Percentiles rank a stretch among this genome's conserved stretches.
These are phyloP conservation scores for Dioscorea cayenensis DNA, from an alignment of 116 monocot genomes.

Conservation along the genomic window DNA sequence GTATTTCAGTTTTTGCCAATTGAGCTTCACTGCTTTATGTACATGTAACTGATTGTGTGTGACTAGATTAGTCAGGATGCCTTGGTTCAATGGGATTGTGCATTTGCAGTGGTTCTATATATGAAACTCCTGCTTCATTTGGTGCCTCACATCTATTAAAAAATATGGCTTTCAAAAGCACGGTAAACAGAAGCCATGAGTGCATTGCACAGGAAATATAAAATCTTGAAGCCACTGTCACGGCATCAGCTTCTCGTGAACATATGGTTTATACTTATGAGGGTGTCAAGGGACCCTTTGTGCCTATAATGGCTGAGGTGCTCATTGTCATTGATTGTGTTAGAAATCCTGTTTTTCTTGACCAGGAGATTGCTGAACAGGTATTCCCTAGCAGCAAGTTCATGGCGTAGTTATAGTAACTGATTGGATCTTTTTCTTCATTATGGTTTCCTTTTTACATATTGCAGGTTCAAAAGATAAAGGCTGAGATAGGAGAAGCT, in stretches of 20 bases:
- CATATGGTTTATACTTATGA: slow-evolving; percentile 91
- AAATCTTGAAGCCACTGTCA: slow-evolving; percentile 80
- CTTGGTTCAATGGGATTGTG: slow-evolving; percentile 82
- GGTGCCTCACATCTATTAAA: slow-evolving; percentile 82
- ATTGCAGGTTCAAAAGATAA: slow-evolving; percentile 68
- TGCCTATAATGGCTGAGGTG: slow-evolving; percentile 93
- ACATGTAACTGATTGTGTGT: not conserved
- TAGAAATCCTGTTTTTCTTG: slow-evolving; percentile 77
- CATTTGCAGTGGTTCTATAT: slow-evolving; percentile 81
- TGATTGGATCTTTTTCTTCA: not conserved
- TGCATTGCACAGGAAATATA: slow-evolving; percentile 88
- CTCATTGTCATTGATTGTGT: slow-evolving; percentile 85
- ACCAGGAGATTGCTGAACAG: slow-evolving; percentile 97
- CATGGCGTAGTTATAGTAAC: not conserved
- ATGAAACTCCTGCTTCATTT: slow-evolving; percentile 62
- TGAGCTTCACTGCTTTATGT: not conserved
- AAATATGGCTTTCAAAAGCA: slow-evolving; percentile 90
- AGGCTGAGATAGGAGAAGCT: slow-evolving; percentile 55
- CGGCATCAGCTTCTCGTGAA: slow-evolving; percentile 87
- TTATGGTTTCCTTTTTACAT: not conserved
- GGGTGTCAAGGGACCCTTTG: slow-evolving; percentile 60
- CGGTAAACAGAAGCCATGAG: slow-evolving; percentile 85
- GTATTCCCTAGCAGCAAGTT: slow-evolving; percentile 25
- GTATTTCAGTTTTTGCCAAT: slow-evolving; percentile 1
- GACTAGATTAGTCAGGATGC: slow-evolving; percentile 34